Evolutionary conservation across 345 rosid genomes (phyloP).

Genomic region (Dimocarpus longan): DNA sequence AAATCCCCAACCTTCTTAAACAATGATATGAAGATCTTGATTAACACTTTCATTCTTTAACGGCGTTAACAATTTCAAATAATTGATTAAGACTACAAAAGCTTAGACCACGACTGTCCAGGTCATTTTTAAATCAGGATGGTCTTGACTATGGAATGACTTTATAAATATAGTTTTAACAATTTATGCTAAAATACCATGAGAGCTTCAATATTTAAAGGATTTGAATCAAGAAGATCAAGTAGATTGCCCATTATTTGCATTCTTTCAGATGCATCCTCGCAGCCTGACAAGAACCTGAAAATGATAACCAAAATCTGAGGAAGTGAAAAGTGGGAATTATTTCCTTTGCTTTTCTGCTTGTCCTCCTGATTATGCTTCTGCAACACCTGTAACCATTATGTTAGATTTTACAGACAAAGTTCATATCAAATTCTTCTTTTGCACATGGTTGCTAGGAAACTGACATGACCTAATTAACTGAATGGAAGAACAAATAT

Average conservation of each 20-base stretch:
- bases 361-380: constrained; percentile 64
- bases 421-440: not conserved
- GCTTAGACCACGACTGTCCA: not conserved
- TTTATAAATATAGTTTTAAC: not conserved
- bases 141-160: not conserved
- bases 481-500: constrained; percentile 3
- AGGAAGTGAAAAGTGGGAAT: constrained; percentile 80
- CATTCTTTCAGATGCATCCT: constrained; percentile 64
- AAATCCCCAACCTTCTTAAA: not conserved
- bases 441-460: not conserved
- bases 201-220: constrained; percentile 84
- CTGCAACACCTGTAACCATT: constrained; percentile 70
- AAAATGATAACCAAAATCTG: constrained; percentile 75
- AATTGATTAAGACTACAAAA: not conserved
- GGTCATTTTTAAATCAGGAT: not conserved
- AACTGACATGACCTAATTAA: constrained; percentile 8
- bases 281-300: constrained; percentile 67
- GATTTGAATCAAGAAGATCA: constrained; percentile 86
- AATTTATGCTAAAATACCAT: constrained; percentile 55
- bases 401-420: constrained; percentile 17
- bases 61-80: not conserved
- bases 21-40: not conserved
- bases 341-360: constrained; percentile 59
- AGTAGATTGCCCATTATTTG: constrained; percentile 74
- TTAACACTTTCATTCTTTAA: not conserved